phyloP scores from a whole-genome alignment of 2,329 filamentous ascomycete species.

The Fusarium albosuccineum region DNA sequence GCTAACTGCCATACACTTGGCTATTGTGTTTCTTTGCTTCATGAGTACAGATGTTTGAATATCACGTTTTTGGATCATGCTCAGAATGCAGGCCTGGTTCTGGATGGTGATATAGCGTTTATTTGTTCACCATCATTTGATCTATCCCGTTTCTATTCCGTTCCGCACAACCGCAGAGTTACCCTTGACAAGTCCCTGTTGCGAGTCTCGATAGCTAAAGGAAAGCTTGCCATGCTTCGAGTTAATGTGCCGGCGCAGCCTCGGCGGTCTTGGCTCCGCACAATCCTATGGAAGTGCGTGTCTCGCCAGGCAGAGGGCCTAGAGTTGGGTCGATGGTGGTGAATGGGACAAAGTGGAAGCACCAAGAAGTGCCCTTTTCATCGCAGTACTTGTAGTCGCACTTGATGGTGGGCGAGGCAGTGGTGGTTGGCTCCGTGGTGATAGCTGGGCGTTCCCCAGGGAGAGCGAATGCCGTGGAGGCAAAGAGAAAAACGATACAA shows the following conservation, averaged over 20 bases:
- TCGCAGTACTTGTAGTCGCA: conserved; percentile 56
- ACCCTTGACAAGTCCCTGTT: not conserved
- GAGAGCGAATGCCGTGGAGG: conserved; percentile 19
- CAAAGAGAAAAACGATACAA: conserved; percentile 18
- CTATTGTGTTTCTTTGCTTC: not conserved
- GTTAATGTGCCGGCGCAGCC: conserved; percentile 2
- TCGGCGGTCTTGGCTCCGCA: conserved; percentile 40
- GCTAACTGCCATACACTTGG: conserved; percentile 15
- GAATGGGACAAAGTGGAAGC: conserved; percentile 56
- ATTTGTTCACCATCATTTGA: conserved; percentile 14
- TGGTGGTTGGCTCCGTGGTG: conserved; percentile 14
- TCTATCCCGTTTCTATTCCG: not conserved
- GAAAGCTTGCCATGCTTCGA: not conserved
- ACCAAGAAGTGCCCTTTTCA: conserved; percentile 51
- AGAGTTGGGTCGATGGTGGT: conserved; percentile 51
- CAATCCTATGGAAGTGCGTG: conserved; percentile 48
- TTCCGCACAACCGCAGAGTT: not conserved
- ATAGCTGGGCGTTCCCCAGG: conserved; percentile 11
- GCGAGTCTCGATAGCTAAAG: not conserved
- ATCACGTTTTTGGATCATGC: conserved; percentile 13
- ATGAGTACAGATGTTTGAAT: conserved; percentile 13
- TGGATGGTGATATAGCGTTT: conserved; percentile 27
- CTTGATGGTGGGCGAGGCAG: conserved; percentile 32
- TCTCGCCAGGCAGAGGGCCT: conserved; percentile 55
- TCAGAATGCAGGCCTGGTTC: conserved; percentile 8